Percentiles rank a stretch among this genome's conserved stretches.
phyloP scores from a whole-genome alignment of 345 rosid genomes.

The Arabis alpina region DNA sequence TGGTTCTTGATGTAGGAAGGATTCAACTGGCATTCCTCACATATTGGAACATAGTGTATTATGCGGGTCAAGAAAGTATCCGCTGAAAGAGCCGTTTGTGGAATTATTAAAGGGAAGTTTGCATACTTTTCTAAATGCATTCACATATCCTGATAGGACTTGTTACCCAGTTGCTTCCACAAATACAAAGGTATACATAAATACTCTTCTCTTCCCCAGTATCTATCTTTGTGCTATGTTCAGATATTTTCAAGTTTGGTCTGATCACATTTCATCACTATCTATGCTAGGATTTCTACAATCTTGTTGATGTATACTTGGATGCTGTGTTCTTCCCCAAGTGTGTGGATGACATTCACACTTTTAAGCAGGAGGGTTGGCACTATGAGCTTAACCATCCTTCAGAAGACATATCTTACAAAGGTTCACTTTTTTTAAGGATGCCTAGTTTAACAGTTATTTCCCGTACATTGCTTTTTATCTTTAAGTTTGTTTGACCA shows the following conservation, averaged over 20 bases:
- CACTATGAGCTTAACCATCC: conserved; percentile 87
- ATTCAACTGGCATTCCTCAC: conserved; percentile 99
- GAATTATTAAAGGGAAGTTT: conserved; percentile 93
- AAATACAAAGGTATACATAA: conserved; percentile 66
- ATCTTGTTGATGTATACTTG: conserved; percentile 90
- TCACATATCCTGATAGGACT: conserved; percentile 97
- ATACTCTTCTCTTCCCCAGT: background rate
- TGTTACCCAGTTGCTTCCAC: conserved; percentile 99
- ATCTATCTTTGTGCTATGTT: conserved; percentile 8
- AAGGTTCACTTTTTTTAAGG: conserved; percentile 53
- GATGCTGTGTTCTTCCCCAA: conserved; percentile 98
- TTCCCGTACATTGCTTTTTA: background rate
- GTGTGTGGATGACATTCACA: conserved; percentile 81
- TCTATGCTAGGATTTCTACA: conserved; percentile 79
- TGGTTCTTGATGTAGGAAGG: conserved; percentile 62
- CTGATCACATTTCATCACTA: conserved; percentile 19
- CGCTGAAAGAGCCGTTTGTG: conserved; percentile 96
- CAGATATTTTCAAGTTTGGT: background rate
- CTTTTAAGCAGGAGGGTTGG: conserved; percentile 96
- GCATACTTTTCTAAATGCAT: conserved; percentile 91
- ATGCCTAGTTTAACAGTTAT: background rate
- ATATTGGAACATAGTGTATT: conserved; percentile 95
- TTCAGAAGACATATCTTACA: conserved; percentile 83
- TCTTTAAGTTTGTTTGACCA: background rate
- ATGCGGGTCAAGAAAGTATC: conserved; percentile 96